Evolutionary conservation across 352 stramenopile genomes (phyloP).

Genomic region (Halophytophthora batemanensis): DNA sequence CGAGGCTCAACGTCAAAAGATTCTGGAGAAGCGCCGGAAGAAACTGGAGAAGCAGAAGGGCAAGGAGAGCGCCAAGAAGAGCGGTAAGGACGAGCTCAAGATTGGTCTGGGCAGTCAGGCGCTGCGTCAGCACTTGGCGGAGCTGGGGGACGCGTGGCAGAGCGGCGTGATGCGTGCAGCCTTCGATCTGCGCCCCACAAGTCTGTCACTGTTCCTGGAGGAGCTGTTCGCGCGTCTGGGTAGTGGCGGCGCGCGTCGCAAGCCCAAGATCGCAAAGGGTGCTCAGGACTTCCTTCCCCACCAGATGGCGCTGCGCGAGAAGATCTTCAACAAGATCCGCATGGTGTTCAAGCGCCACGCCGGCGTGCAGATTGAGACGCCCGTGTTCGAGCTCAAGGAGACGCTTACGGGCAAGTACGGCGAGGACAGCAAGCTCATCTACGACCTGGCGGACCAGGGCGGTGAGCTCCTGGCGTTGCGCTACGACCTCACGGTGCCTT

Average conservation of each 20-base stretch:
- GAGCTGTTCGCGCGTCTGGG: conserved; percentile 62
- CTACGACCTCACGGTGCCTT: conserved; percentile 98
- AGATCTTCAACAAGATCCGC: conserved; percentile 97
- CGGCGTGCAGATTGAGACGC: conserved; percentile 97
- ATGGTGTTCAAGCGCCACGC: conserved; percentile 98
- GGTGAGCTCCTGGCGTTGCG: conserved; percentile 92
- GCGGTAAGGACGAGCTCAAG: conserved; percentile 59
- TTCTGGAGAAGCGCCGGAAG: conserved; percentile 78
- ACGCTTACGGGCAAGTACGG: conserved; percentile 99
- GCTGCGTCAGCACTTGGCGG: conserved; percentile 51
- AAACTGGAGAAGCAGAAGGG: conserved; percentile 84
- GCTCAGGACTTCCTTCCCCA: conserved; percentile 95
- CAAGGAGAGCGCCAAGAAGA: conserved; percentile 73
- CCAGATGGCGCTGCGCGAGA: conserved; percentile 96
- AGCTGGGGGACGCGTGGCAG: conserved; percentile 26
- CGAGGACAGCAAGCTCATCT: conserved; percentile 99
- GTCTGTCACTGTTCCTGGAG: conserved; percentile 50
- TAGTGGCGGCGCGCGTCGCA: conserved; percentile 71
- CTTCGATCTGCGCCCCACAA: conserved; percentile 56
- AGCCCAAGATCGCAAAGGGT: conserved; percentile 89
- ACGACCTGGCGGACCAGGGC: conserved; percentile 98
- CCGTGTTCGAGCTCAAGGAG: conserved; percentile 98
- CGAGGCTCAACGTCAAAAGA: conserved; percentile 70
- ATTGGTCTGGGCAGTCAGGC: conserved; percentile 64
- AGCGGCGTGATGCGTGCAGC: conserved; percentile 24